These are phyloP conservation scores for Boletus vinaceobasis DNA, from an alignment of 768 basidiomycete genomes.

Conservation along the genomic window DNA sequence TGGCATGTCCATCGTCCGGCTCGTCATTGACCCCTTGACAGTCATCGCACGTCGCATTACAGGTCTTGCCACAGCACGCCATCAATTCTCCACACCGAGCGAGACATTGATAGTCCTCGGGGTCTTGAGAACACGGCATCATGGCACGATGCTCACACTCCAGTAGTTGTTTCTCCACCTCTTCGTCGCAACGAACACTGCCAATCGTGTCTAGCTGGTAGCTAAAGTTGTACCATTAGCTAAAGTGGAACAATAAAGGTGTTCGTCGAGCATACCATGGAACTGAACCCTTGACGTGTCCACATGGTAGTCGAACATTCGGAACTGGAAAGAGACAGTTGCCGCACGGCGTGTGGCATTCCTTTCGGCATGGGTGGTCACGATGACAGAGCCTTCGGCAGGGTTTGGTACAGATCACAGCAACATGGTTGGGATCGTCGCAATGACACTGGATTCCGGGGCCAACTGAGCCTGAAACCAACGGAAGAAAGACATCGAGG, in stretches of 20 bases:
- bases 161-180: slow-evolving; percentile 43
- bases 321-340: slow-evolving; percentile 46
- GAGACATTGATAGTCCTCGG: slow-evolving; percentile 37
- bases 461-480: not conserved
- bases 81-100: slow-evolving; percentile 42
- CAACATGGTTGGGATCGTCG: slow-evolving; percentile 53
- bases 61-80: slow-evolving; percentile 52
- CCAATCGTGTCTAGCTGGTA: slow-evolving; percentile 43
- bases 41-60: slow-evolving; percentile 44
- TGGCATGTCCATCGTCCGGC: not conserved
- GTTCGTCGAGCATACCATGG: slow-evolving; percentile 42
- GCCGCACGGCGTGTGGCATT: slow-evolving; percentile 53
- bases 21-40: slow-evolving; percentile 39
- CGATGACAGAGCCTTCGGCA: slow-evolving; percentile 53
- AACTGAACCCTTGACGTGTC: slow-evolving; percentile 43
- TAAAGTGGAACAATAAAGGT: not conserved
- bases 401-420: slow-evolving; percentile 43
- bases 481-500: not conserved
- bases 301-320: slow-evolving; percentile 54
- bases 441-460: slow-evolving; percentile 49
- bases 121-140: slow-evolving; percentile 48
- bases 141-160: slow-evolving; percentile 51
- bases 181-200: slow-evolving; percentile 40
- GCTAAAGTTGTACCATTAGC: slow-evolving; percentile 31
- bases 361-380: slow-evolving; percentile 54